Conservation (phyloP, 441 rosid species). For the Theobroma grandiflorum region DNA sequence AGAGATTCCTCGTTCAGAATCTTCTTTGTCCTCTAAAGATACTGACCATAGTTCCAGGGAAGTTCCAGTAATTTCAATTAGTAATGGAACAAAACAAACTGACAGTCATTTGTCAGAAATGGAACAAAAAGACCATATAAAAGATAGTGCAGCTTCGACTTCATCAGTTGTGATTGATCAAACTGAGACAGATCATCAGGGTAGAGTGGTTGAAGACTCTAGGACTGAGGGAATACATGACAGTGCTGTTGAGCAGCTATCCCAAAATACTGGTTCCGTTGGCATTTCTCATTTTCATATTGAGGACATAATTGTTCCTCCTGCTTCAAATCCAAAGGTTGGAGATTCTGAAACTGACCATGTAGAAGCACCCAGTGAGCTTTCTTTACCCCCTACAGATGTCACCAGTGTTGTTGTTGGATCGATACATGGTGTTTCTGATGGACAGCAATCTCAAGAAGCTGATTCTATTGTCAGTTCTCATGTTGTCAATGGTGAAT, state of each 20-base stretch:
- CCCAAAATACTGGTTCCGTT: constrained; percentile 36
- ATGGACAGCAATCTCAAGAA: constrained; percentile 13
- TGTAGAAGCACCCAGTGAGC: constrained; percentile 22
- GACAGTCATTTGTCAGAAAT: constrained; percentile 29
- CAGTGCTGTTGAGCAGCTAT: constrained; percentile 30
- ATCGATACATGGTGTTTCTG: constrained; percentile 4
- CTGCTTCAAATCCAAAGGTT: constrained; percentile 39
- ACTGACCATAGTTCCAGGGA: constrained; percentile 26
- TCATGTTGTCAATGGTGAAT: neutral
- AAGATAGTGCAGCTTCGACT: constrained; percentile 34
- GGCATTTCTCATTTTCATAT: constrained; percentile 35
- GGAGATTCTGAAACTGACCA: constrained; percentile 29
- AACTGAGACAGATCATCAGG: constrained; percentile 34
- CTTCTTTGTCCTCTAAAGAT: constrained; percentile 32
- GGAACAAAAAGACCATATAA: constrained; percentile 37
- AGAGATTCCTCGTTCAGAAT: constrained; percentile 46
- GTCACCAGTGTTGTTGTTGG: neutral
- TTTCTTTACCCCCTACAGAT: constrained; percentile 25
- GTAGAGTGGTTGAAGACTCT: constrained; percentile 41
- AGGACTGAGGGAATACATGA: constrained; percentile 30
- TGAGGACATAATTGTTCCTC: constrained; percentile 42
- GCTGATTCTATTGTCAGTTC: neutral
- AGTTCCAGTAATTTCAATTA: constrained; percentile 24
- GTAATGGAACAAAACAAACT: constrained; percentile 44
- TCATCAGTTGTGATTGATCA: constrained; percentile 31